Base-by-base conservation (phyloP, 371 early-diverging fungal species). In the Conidiobolus incongruus region DNA sequence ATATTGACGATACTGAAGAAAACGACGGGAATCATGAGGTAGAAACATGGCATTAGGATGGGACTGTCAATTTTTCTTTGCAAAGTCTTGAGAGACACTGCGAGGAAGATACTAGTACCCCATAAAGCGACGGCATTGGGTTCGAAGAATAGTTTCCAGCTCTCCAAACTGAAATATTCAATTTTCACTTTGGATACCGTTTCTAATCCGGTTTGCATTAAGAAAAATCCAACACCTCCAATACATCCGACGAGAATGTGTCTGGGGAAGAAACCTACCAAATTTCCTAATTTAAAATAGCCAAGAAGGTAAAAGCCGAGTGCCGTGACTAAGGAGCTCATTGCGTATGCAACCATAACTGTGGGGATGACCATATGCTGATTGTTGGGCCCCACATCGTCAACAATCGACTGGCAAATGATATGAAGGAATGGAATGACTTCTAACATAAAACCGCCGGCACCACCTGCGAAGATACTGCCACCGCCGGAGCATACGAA, bases 361-460 rank as follows among this genome's bases (percentile, higher is more conserved):
- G 94, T 91, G 2, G 96, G 78, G 20, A 91, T 54, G 24, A 91
- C 72, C 2, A 65, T 55, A 19, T 77, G 58, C 19, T 62, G 64
- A 34, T 71, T 64, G 16, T 66, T 66, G 17, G 51, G 62, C 4
- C 74, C 72, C n/a, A 79, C 66, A 19, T 54, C 56, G 12, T 45
- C 54, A 2, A 77, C 66, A 38, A 91, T 75, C 12, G 65, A 72
- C 30, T 68, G 22, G 16, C 35, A 77, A 62, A 93, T 90, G 37
- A 79, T 68, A 55, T 93, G 81, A 36, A 91, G 56, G 55, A 90
- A 89, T 1, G 92, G 90, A 26, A 90, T 70, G 26, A 72, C 75
- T 66, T 91, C 91, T 47, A 94, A 81, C 75, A 90, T 90, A 89
- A 90, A 91, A 45, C 77, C 77, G 46, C 90, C 92, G 52, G 79